A percentile compares a stretch with the other conserved stretches of the same genome.
Evolutionary conservation across 306 rosid genomes (phyloP).

Genomic region (Prunus mira): DNA sequence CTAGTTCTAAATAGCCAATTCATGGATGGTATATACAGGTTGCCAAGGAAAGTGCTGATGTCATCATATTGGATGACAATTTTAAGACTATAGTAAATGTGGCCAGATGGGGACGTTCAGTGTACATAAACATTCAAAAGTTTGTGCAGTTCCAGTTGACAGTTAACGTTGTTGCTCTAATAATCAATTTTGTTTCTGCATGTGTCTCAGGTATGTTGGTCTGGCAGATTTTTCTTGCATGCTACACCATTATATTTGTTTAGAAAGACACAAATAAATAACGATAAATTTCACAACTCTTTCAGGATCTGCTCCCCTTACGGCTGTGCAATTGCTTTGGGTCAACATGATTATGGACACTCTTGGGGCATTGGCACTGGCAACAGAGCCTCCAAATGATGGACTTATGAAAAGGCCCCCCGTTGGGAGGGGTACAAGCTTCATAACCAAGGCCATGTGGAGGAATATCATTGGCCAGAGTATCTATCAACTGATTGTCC

Average conservation of each 20-base stretch:
- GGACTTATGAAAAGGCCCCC: conserved; percentile 73
- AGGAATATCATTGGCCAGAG: conserved; percentile 94
- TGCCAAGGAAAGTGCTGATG: conserved; percentile 93
- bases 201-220: conserved; percentile 77
- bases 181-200: conserved; percentile 82
- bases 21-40: conserved; percentile 53
- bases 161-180: conserved; percentile 85
- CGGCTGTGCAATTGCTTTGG: conserved; percentile 97
- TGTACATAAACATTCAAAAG: conserved; percentile 90
- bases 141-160: conserved; percentile 97
- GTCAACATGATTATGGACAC: conserved; percentile 99
- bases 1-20: conserved; percentile 9
- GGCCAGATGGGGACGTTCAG: conserved; percentile 94
- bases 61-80: conserved; percentile 86
- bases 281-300: conserved; percentile 16
- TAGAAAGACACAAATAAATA: conserved; percentile 1
- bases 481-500: conserved; percentile 72
- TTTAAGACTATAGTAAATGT: conserved; percentile 80
- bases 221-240: background rate
- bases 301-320: conserved; percentile 95
- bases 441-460: conserved; percentile 93
- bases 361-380: conserved; percentile 93
- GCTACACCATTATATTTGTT: conserved; percentile 13
- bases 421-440: conserved; percentile 58
- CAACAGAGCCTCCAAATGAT: conserved; percentile 94